phyloP scores from a whole-genome alignment of 352 stramenopile genomes.

The Thalassiosira sp. region DNA sequence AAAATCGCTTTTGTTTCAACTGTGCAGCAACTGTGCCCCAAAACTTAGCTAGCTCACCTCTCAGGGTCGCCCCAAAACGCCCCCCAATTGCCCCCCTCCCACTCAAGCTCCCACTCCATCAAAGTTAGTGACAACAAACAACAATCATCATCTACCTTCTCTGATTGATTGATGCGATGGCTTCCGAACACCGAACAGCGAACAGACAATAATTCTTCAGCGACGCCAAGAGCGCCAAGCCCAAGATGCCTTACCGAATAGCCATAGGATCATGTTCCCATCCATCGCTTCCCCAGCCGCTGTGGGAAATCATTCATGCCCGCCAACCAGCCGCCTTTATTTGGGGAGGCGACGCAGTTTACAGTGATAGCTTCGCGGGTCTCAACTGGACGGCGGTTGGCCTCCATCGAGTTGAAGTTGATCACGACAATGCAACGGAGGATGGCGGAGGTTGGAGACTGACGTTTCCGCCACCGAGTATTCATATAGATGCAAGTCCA shows the following conservation, averaged over 20 bases:
- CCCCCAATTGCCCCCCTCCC: no score
- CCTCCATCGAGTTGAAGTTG: not conserved
- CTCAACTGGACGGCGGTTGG: constrained; percentile 42
- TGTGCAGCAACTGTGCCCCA: no score
- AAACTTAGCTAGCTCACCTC: no score
- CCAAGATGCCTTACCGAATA: constrained; percentile 48
- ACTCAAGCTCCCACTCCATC: no score
- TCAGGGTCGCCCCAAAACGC: no score
- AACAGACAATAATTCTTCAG: no score
- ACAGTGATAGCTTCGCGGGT: constrained; percentile 54
- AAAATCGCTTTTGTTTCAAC: no score
- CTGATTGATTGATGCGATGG: no score
- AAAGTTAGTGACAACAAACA: no score
- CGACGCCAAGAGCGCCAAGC: no score
- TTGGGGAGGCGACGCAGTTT: constrained; percentile 78
- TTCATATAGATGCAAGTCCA: constrained; percentile 43
- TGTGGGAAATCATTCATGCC: constrained; percentile 67
- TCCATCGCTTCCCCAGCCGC: constrained; percentile 60
- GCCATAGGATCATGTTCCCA: constrained; percentile 71
- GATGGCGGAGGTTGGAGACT: constrained; percentile 16
- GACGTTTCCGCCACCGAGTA: constrained; percentile 45
- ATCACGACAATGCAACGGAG: not conserved
- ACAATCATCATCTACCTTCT: no score
- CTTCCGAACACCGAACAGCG: no score
- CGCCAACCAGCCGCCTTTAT: constrained; percentile 68